Evolutionary conservation across 768 basidiomycete species (phyloP).

Genomic region (Hygrocybe coccinea): DNA sequence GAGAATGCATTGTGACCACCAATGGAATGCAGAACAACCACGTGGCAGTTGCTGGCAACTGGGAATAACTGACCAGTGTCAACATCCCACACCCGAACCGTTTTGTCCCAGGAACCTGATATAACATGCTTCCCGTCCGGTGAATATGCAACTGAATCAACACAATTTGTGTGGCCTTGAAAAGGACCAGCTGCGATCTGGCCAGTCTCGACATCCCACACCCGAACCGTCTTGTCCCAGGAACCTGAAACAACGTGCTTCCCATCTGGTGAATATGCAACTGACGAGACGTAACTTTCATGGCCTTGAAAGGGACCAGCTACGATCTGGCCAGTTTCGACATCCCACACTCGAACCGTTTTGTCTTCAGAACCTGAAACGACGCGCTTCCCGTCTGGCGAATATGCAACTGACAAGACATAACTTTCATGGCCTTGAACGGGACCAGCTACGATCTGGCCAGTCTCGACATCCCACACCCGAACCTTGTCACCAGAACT

Average conservation of each 20-base stretch:
- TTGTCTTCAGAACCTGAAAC: background rate
- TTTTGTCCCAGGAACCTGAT: slow-evolving; percentile 13
- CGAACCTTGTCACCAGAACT: background rate
- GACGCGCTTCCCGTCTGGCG: background rate
- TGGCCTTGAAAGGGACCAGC: background rate
- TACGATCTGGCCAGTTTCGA: no score
- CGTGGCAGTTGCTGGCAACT: slow-evolving; percentile 11
- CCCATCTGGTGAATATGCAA: background rate
- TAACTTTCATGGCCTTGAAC: background rate
- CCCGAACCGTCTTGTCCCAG: background rate
- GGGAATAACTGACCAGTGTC: slow-evolving; percentile 14
- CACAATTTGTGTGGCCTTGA: background rate
- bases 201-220: slow-evolving; percentile 11
- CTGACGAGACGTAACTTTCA: background rate
- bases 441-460: background rate
- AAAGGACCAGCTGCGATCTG: slow-evolving; percentile 8
- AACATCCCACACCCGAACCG: slow-evolving; percentile 20
- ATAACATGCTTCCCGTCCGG: slow-evolving; percentile 1
- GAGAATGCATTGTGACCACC: background rate
- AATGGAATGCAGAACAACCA: background rate
- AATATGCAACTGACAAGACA: background rate
- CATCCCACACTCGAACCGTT: no score
- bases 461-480: background rate
- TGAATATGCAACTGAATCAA: background rate
- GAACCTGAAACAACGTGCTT: background rate